These are phyloP conservation scores for Orychophragmus violaceus DNA, from an alignment of 345 rosid species.

Conservation along the genomic window DNA sequence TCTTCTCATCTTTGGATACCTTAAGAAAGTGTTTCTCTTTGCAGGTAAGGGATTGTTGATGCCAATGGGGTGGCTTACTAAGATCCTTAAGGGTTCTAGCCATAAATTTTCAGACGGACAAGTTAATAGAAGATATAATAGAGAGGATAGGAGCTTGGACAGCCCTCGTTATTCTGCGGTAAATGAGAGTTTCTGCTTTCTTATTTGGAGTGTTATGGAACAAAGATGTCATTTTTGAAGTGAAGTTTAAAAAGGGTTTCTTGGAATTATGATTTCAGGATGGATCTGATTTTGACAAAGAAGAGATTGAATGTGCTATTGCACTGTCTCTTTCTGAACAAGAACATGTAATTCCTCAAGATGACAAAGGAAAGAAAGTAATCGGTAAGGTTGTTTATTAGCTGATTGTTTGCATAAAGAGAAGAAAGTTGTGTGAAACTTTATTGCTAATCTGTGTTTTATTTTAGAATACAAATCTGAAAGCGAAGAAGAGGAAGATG, in stretches of 20 bases:
- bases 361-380: slow-evolving; percentile 67
- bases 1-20: slow-evolving; percentile 10
- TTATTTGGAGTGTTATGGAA: background rate
- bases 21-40: slow-evolving; percentile 22
- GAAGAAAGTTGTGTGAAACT: background rate
- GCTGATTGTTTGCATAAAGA: background rate
- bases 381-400: slow-evolving; percentile 45
- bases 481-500: slow-evolving; percentile 34
- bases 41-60: slow-evolving; percentile 34
- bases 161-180: slow-evolving; percentile 64
- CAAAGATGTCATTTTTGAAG: background rate
- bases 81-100: slow-evolving; percentile 65
- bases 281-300: slow-evolving; percentile 67
- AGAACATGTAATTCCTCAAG: slow-evolving; percentile 52
- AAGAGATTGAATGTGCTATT: slow-evolving; percentile 73
- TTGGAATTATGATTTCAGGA: slow-evolving; percentile 46
- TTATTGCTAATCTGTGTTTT: slow-evolving; percentile 17
- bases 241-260: background rate
- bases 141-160: slow-evolving; percentile 42
- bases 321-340: slow-evolving; percentile 77
- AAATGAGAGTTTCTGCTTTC: slow-evolving; percentile 6
- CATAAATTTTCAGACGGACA: slow-evolving; percentile 39
- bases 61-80: slow-evolving; percentile 82
- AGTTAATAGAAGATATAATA: slow-evolving; percentile 41
- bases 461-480: slow-evolving; percentile 43